Evolutionary conservation across 805 yeast genomes (phyloP).

Genomic region (Yamadazyma scolyti): DNA sequence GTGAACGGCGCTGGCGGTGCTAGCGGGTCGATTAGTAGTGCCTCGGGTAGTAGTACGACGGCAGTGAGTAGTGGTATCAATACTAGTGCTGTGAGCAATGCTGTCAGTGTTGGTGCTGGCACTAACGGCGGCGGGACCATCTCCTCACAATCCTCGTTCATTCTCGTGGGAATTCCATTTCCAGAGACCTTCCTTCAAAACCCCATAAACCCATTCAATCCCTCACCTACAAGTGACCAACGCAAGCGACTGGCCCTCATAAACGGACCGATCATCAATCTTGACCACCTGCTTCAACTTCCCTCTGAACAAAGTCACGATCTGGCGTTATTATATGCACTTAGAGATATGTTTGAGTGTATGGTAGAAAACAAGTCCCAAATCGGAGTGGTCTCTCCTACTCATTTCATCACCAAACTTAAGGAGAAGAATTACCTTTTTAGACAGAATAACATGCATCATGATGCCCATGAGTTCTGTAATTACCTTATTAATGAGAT

Average conservation of each 20-base stretch:
- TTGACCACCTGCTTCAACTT: constrained; percentile 62
- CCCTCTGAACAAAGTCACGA: constrained; percentile 30
- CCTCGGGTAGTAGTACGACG: too few relatives aligned
- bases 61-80: not conserved
- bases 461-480: constrained; percentile 96
- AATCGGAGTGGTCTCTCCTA: constrained; percentile 84
- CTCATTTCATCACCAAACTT: constrained; percentile 65
- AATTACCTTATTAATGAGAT: constrained; percentile 75
- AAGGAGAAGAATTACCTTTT: constrained; percentile 83
- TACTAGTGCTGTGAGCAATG: constrained; percentile 12
- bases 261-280: constrained; percentile 78
- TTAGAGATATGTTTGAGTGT: constrained; percentile 83
- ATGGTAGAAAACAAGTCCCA: constrained; percentile 67
- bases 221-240: constrained; percentile 56
- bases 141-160: constrained; percentile 26
- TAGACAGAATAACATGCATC: constrained; percentile 85
- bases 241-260: constrained; percentile 74
- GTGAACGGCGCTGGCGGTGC: constrained; percentile 11
- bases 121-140: too few relatives aligned
- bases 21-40: too few relatives aligned
- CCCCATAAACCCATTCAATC: constrained; percentile 38
- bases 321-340: constrained; percentile 45
- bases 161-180: constrained; percentile 38
- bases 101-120: too few relatives aligned
- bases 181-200: constrained; percentile 31